Evolutionary conservation across 768 basidiomycete species (phyloP), one percentile per base, ranked within the genome.

Genomic region (Hygrophorus pudorinus): DNA sequence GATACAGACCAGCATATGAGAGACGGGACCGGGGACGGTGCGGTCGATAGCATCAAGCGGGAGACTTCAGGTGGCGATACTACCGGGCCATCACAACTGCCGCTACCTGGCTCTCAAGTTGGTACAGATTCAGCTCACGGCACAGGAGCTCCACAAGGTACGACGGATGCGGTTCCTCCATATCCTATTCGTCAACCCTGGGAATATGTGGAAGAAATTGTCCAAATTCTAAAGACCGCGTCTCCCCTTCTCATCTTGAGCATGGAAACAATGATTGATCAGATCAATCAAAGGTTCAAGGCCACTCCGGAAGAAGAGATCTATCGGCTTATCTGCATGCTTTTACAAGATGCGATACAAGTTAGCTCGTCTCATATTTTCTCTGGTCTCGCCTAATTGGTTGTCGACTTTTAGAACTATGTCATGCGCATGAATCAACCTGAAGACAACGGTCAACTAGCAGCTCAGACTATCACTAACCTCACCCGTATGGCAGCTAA

Each of bases 221-320:
- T 92, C 33, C 85, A 92, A 57, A 81, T 89, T 30, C 71, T 98
- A 54, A 98, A 99, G 66, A 96, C 94, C 0, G 83, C 89, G 0
- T 96, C 93, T 71, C 96, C 96, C 0, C 73, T 99, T 5, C 74
- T 99, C 29, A 88, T 94, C 24, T 69, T 98, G 16, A 96, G 91
- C 45, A 72, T 99, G 72, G 96, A 99, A 65, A 93, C 90, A 12
- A 85, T 97, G 75, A 85, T 93, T 3, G 96, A 99, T 52, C 92
- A 97, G 62, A 85, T 99, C 51, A 73, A 79, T 16, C 76, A 80
- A 47, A 78, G 91, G 41, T 94, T 97, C 67, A 94, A 96, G 60
- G 78, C 85, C 2, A 72, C 76, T 1, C 74, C 79, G 2, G 96
- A 99, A 47, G 96, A 99, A 63, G 93, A 97, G 51, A 81, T 92